Conservation (phyloP, 176 grass and related monocot genomes). For the Hsuehochloa calcarea region DNA sequence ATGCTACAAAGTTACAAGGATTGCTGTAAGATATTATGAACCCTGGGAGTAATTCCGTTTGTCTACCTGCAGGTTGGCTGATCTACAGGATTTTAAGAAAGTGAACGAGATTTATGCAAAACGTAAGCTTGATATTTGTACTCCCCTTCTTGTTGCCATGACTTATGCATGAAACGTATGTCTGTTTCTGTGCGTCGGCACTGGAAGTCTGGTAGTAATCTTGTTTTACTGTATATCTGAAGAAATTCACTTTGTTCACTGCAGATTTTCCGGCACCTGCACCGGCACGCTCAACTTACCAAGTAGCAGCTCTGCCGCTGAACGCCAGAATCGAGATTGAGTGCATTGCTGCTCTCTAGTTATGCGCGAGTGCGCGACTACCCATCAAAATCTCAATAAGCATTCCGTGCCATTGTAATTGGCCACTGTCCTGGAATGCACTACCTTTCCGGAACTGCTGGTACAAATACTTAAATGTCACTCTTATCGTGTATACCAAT, state of each 20-base stretch:
- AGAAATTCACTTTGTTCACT: not conserved
- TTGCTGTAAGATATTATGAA: not conserved
- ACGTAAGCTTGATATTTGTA: slow-evolving; percentile 52
- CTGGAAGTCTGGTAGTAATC: not conserved
- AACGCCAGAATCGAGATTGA: slow-evolving; percentile 94
- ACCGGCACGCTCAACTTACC: slow-evolving; percentile 84
- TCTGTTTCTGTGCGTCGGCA: not conserved
- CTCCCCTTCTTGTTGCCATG: not conserved
- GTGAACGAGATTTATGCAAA: slow-evolving; percentile 93
- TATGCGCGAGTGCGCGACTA: not conserved
- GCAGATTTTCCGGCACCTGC: slow-evolving; percentile 80
- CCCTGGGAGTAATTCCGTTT: not conserved
- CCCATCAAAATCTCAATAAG: slow-evolving; percentile 28
- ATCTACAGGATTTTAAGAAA: slow-evolving; percentile 94
- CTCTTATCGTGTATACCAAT: not conserved
- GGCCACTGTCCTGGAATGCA: not conserved
- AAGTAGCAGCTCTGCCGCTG: slow-evolving; percentile 85
- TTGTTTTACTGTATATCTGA: not conserved
- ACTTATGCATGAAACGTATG: not conserved
- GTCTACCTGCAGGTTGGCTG: slow-evolving; percentile 69
- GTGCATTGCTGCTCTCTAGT: slow-evolving; percentile 79
- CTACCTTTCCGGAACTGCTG: not conserved
- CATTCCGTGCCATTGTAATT: slow-evolving; percentile 25
- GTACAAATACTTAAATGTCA: not conserved
- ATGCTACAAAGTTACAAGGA: no score